Percentiles rank a stretch among this genome's conserved stretches.
Conservation (phyloP, 2,329 filamentous ascomycete genomes). For the Sclerotinia subarctica region DNA sequence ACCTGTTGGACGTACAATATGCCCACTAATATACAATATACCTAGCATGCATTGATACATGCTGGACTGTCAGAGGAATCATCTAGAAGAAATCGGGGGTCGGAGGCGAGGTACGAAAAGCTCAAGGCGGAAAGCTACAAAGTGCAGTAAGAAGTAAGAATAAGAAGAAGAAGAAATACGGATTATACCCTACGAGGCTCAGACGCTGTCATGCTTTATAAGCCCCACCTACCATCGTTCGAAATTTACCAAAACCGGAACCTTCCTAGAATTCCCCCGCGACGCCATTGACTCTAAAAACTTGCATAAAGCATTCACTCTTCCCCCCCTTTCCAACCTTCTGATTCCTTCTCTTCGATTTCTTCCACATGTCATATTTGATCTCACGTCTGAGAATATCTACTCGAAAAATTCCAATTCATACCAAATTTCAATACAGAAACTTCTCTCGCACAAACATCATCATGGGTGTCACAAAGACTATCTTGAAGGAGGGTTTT, state of each 20-base stretch:
- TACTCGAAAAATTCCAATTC: constrained; percentile 16
- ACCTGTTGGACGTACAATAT: background rate
- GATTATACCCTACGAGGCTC: background rate
- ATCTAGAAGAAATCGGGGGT: background rate
- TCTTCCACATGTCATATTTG: constrained; percentile 23
- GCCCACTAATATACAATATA: background rate
- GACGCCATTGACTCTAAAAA: constrained; percentile 5
- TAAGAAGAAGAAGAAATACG: background rate
- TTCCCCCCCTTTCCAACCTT: background rate
- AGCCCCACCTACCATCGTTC: background rate
- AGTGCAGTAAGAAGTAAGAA: no score
- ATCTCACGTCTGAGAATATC: constrained; percentile 16
- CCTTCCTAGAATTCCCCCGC: background rate
- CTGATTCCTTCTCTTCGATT: background rate
- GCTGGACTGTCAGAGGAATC: background rate
- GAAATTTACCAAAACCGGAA: constrained; percentile 2
- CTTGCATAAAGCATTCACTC: constrained; percentile 20
- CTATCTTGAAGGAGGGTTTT: constrained; percentile 58
- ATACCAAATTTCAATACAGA: constrained; percentile 21
- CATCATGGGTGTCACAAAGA: constrained; percentile 72
- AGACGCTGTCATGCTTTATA: background rate
- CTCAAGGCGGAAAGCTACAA: background rate
- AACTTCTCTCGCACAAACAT: constrained; percentile 35
- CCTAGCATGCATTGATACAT: no score
- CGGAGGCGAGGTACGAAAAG: background rate